Base-by-base conservation (phyloP, 805 yeast species). In the Lipomyces orientalis region DNA sequence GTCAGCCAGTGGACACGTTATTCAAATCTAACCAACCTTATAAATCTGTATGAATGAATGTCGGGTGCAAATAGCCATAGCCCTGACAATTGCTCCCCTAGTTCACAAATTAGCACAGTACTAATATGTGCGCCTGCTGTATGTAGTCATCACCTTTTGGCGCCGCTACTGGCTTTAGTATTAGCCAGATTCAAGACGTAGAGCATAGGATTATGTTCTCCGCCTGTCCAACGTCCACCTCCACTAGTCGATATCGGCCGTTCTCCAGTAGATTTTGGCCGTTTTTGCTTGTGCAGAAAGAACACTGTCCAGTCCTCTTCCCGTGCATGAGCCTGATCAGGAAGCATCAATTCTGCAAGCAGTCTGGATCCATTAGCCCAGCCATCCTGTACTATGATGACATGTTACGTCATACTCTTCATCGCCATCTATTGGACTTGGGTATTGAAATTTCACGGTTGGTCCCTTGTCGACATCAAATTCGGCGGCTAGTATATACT, bases 381-480 rank as follows among this genome's bases (percentile, higher is more conserved):
- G 12, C 8, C 10, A 12, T 14, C 31, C 0, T n/a, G 16, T 19
- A 19, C 4, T 25, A 52, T 25, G 25, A 52, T 25, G 22, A 6
- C 10, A 52, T 10, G 9, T 25, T 5, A 25, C 7, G 3, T 35
- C 58, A 16, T 64, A 64, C 69, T 37, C 25, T 35, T 59, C 66
- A 19, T 65, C 69, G n/a, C 66, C 70, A 16, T 56, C 67, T 22
- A 67, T 39, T 25, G 19, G 51, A 34, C 33, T 63, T 68, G 96
- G 94, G 61, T 84, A 82, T 73, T 88, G 93, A 71, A 85, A 84
- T 62, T 81, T 81, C 39, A 92, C 78, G 3, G 85, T 80, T 0
- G 95, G 88, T 0, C 97, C 97, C 64, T 86, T 81, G 73, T 86
- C 88, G 70, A 88, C 86, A 76, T 92, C 95, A 76, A 92, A 93